Evolutionary conservation across 306 rosid genomes (phyloP).

Genomic region (Cucurbita moschata): DNA sequence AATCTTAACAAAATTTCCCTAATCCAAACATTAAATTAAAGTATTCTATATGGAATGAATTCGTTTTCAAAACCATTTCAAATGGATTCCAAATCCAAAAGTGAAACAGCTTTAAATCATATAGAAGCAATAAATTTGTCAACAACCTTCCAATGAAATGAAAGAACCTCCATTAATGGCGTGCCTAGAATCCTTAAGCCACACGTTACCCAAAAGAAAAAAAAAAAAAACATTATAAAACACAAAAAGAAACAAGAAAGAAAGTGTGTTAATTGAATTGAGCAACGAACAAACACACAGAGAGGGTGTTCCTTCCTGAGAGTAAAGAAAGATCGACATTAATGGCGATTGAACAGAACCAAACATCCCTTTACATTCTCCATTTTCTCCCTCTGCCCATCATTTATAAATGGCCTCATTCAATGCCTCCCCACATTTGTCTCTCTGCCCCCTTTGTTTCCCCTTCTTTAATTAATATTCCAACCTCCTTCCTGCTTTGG

Average conservation of each 20-base stretch:
- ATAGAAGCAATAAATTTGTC: background rate
- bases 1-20: no score
- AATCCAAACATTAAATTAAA: no score
- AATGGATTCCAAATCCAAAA: background rate
- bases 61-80: background rate
- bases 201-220: background rate
- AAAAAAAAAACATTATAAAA: background rate
- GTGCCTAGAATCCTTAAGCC: background rate
- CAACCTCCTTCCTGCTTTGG: conserved; percentile 61
- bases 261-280: no score
- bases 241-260: background rate
- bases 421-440: conserved; percentile 58
- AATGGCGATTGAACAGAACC: conserved; percentile 65
- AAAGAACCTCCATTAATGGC: background rate
- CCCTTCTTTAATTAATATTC: conserved; percentile 44
- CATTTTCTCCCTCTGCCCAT: conserved; percentile 11
- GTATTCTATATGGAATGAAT: no score
- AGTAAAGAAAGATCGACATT: conserved; percentile 20
- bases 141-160: background rate
- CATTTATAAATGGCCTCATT: conserved; percentile 52
- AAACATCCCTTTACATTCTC: conserved; percentile 44
- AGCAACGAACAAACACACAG: background rate
- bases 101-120: no score
- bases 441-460: conserved; percentile 51
- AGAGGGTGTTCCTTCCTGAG: no score